Conservation (phyloP, 805 yeast species). For the Myxozyma melibiosi region DNA sequence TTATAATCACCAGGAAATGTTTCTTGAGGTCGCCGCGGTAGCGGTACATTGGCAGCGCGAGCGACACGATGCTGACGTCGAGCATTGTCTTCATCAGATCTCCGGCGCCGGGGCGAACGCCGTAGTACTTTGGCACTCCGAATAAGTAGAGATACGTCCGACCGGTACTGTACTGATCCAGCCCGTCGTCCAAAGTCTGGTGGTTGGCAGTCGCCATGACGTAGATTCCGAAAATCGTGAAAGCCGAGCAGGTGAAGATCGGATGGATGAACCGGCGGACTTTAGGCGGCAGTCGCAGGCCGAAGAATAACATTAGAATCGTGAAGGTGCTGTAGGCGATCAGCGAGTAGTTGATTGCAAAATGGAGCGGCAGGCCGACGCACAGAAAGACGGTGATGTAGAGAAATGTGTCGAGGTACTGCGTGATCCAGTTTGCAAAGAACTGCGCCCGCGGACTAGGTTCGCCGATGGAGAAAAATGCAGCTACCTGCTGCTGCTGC, state of each 20-base stretch:
- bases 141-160: slow-evolving; percentile 64
- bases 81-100: slow-evolving; percentile 69
- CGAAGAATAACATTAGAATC: slow-evolving; percentile 56
- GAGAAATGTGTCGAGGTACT: slow-evolving; percentile 29
- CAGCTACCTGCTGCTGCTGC: background rate
- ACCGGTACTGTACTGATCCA: slow-evolving; percentile 67
- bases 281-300: slow-evolving; percentile 51
- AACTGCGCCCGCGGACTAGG: slow-evolving; percentile 30
- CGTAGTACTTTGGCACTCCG: slow-evolving; percentile 41
- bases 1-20: slow-evolving; percentile 60
- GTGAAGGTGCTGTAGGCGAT: slow-evolving; percentile 66
- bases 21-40: slow-evolving; percentile 64
- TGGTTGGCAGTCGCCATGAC: slow-evolving; percentile 58
- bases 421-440: slow-evolving; percentile 30
- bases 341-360: slow-evolving; percentile 56
- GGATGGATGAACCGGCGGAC: slow-evolving; percentile 66
- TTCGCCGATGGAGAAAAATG: slow-evolving; percentile 10
- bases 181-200: slow-evolving; percentile 48
- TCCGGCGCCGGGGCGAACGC: slow-evolving; percentile 76
- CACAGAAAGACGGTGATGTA: slow-evolving; percentile 47
- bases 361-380: slow-evolving; percentile 63
- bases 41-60: slow-evolving; percentile 76
- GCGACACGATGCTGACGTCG: slow-evolving; percentile 76
- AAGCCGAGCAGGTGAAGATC: slow-evolving; percentile 63
- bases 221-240: slow-evolving; percentile 64